Percentiles rank a stretch among this genome's conserved stretches.
phyloP scores from a whole-genome alignment of 164 flowering plant species.

The Annona cherimola region DNA sequence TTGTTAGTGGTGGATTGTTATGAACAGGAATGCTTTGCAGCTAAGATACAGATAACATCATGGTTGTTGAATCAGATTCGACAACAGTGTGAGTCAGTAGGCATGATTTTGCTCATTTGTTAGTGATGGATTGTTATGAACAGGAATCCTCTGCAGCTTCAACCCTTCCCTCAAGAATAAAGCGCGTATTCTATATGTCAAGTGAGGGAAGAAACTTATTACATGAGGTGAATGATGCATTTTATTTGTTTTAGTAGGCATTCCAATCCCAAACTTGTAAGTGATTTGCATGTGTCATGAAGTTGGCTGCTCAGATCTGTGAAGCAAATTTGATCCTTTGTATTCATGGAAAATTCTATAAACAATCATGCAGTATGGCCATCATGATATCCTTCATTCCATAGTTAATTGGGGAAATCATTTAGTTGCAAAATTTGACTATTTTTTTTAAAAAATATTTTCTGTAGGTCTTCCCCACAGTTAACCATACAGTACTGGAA shows the following conservation, averaged over 20 bases:
- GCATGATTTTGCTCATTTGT: neutral
- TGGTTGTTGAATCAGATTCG: neutral
- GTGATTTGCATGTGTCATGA: neutral
- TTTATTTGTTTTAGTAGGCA: neutral
- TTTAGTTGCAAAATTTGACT: no score
- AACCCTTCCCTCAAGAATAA: conserved; percentile 72
- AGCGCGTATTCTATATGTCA: conserved; percentile 90
- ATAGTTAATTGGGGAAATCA: no score
- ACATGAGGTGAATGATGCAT: conserved; percentile 61
- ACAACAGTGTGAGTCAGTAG: neutral
- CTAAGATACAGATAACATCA: conserved; percentile 20
- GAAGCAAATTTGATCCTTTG: neutral
- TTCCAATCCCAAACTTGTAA: no score
- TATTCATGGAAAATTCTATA: no score
- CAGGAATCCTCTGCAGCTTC: conserved; percentile 50
- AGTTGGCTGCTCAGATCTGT: neutral
- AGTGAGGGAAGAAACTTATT: conserved; percentile 78
- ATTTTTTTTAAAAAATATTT: no score
- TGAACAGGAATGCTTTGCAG: conserved; percentile 43
- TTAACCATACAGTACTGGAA: conserved; percentile 67
- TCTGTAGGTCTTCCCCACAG: conserved; percentile 73
- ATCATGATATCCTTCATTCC: neutral
- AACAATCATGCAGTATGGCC: no score
- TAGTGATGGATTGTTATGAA: conserved; percentile 2
- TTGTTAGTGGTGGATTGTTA: no score